A percentile compares a stretch with the other conserved stretches of the same genome.
phyloP scores from a whole-genome alignment of 139 green algal genomes.

The Cymbomonas tetramitiformis region DNA sequence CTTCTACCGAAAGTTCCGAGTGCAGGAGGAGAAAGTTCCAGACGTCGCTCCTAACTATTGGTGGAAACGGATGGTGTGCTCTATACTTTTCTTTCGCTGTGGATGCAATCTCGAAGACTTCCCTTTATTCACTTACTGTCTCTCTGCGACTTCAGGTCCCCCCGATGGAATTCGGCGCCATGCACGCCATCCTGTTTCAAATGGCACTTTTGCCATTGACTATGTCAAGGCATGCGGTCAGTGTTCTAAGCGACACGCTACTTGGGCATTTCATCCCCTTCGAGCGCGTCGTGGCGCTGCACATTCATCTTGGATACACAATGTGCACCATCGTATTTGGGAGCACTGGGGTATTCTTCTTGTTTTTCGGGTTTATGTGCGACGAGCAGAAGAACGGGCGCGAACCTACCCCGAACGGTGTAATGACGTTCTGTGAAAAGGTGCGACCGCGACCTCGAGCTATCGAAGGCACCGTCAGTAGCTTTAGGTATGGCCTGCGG shows the following conservation, averaged over 20 bases:
- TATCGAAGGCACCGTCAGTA: too few species aligned
- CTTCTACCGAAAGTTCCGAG: not conserved
- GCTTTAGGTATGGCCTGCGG: too few species aligned
- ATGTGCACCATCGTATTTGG: constrained; percentile 6
- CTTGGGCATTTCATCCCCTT: not conserved
- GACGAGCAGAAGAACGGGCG: not conserved
- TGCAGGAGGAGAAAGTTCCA: not conserved
- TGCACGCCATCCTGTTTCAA: constrained; percentile 15
- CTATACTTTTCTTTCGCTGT: too few species aligned
- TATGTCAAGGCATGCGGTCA: not conserved
- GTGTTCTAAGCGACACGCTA: not conserved
- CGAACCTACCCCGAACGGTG: not conserved
- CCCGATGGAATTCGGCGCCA: constrained; percentile 12
- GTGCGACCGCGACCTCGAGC: too few species aligned
- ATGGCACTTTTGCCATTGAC: constrained; percentile 10
- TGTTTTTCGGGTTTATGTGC: constrained; percentile 10
- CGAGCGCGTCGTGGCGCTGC: not conserved
- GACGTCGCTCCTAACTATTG: not conserved
- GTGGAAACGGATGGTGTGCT: constrained; percentile 5
- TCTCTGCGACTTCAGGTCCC: too few species aligned
- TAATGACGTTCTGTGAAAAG: constrained; percentile 9
- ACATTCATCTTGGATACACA: constrained; percentile 8
- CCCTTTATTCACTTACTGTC: too few species aligned
- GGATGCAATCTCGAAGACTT: too few species aligned
- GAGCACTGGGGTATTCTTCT: constrained; percentile 3